These are phyloP conservation scores for Neophaeococcomyces aloes DNA, from an alignment of 2,329 filamentous ascomycete genomes.

Conservation along the genomic window DNA sequence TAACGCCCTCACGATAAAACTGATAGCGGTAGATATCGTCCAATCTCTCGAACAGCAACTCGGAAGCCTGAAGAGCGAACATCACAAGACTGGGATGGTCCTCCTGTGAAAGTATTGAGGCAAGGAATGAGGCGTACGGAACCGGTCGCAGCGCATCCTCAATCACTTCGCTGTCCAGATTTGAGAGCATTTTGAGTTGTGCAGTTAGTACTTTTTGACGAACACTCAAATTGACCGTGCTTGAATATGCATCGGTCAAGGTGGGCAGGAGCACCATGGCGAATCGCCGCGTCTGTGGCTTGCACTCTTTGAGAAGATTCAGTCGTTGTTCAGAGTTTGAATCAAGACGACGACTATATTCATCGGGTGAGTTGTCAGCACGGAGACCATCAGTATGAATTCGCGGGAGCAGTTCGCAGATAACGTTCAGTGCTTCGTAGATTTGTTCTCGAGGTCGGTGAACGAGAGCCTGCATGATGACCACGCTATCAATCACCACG, in stretches of 20 bases:
- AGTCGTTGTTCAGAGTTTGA: slow-evolving; percentile 59
- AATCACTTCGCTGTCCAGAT: slow-evolving; percentile 75
- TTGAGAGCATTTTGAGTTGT: slow-evolving; percentile 97
- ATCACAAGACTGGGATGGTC: slow-evolving; percentile 83
- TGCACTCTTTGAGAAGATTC: slow-evolving; percentile 72
- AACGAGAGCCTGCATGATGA: slow-evolving; percentile 97
- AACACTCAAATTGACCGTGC: slow-evolving; percentile 89
- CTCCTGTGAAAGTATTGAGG: slow-evolving; percentile 88
- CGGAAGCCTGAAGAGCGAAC: slow-evolving; percentile 76
- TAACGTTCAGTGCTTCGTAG: slow-evolving; percentile 92
- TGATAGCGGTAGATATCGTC: slow-evolving; percentile 88
- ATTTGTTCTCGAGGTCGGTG: slow-evolving; percentile 93
- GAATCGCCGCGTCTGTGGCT: slow-evolving; percentile 78
- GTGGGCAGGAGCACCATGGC: slow-evolving; percentile 89
- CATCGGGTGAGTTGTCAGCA: slow-evolving; percentile 38
- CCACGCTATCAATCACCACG: slow-evolving; percentile 84
- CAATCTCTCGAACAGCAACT: slow-evolving; percentile 72
- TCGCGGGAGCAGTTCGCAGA: slow-evolving; percentile 82
- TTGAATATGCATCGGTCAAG: slow-evolving; percentile 91
- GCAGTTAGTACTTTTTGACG: slow-evolving; percentile 89
- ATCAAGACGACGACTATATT: slow-evolving; percentile 26
- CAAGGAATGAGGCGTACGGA: slow-evolving; percentile 89
- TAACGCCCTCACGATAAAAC: slow-evolving; percentile 92
- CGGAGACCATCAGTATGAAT: slow-evolving; percentile 6
- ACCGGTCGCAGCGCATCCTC: slow-evolving; percentile 77